Conservation (phyloP, 331 rosid species). For the Malus hybrid region DNA sequence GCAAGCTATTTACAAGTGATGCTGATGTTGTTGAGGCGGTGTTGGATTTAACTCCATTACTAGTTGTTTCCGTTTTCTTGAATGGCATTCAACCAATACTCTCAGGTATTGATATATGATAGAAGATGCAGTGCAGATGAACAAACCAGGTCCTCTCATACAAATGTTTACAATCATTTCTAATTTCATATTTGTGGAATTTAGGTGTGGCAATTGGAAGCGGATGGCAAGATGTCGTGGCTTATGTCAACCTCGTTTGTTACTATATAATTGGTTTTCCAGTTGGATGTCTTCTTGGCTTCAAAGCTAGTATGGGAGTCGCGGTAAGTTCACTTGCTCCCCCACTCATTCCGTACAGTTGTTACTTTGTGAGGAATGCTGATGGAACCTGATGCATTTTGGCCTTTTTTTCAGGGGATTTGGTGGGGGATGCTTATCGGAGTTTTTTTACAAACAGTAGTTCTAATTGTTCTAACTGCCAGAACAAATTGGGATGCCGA, state of each 20-base stretch:
- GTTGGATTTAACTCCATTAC: slow-evolving; percentile 48
- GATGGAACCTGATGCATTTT: background rate
- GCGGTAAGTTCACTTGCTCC: slow-evolving; percentile 36
- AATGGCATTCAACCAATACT: slow-evolving; percentile 79
- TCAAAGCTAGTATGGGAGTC: slow-evolving; percentile 61
- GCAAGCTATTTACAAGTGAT: slow-evolving; percentile 57
- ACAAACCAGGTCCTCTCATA: background rate
- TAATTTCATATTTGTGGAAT: background rate
- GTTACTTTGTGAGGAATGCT: background rate
- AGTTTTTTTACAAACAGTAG: slow-evolving; percentile 55
- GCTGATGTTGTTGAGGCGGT: slow-evolving; percentile 51
- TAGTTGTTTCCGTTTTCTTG: slow-evolving; percentile 63
- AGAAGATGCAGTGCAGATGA: background rate
- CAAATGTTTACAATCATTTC: background rate
- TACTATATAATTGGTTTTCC: slow-evolving; percentile 65
- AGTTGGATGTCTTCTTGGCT: slow-evolving; percentile 74
- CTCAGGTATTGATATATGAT: slow-evolving; percentile 37
- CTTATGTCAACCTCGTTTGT: slow-evolving; percentile 58
- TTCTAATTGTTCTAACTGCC: slow-evolving; percentile 50
- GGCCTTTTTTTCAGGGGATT: slow-evolving; percentile 44
- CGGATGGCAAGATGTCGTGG: slow-evolving; percentile 85
- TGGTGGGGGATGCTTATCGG: slow-evolving; percentile 94
- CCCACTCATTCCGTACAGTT: background rate
- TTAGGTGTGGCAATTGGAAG: slow-evolving; percentile 78
- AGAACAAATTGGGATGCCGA: slow-evolving; percentile 69